phyloP scores from a whole-genome alignment of 176 grass and related monocot species.

The Carex cristatella region DNA sequence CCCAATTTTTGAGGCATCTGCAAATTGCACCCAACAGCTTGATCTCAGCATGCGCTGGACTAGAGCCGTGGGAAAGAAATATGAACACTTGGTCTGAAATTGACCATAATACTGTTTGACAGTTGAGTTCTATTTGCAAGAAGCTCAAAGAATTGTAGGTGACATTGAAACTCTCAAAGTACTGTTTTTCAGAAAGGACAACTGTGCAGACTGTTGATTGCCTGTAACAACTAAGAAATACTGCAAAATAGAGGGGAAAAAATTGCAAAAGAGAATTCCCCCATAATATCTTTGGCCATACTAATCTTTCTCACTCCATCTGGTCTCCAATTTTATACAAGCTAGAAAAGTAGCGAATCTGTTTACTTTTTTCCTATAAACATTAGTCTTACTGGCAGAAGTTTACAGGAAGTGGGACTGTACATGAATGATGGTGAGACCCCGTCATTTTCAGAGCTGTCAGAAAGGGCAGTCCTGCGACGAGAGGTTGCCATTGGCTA shows the following conservation, averaged over 20 bases:
- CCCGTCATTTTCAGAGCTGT: constrained; percentile 74
- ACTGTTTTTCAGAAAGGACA: background rate
- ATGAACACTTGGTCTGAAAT: background rate
- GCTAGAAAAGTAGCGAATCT: too few species aligned
- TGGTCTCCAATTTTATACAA: constrained; percentile 5
- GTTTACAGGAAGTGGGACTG: constrained; percentile 69
- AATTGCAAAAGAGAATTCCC: background rate
- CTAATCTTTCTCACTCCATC: background rate
- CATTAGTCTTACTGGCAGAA: background rate
- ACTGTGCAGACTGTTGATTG: constrained; percentile 21
- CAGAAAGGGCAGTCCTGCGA: constrained; percentile 86
- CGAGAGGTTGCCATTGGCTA: constrained; percentile 94
- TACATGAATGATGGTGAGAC: constrained; percentile 87
- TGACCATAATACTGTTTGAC: background rate
- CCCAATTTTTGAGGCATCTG: background rate
- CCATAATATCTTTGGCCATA: background rate
- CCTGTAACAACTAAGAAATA: background rate
- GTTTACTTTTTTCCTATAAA: background rate
- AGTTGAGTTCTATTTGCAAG: background rate
- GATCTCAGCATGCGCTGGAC: background rate
- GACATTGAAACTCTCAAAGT: background rate
- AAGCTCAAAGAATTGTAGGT: background rate
- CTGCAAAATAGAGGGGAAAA: background rate
- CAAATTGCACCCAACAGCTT: background rate
- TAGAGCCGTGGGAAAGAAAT: background rate